Conservation (phyloP, 768 basidiomycete species). For the Fomitopsis pulvina region DNA sequence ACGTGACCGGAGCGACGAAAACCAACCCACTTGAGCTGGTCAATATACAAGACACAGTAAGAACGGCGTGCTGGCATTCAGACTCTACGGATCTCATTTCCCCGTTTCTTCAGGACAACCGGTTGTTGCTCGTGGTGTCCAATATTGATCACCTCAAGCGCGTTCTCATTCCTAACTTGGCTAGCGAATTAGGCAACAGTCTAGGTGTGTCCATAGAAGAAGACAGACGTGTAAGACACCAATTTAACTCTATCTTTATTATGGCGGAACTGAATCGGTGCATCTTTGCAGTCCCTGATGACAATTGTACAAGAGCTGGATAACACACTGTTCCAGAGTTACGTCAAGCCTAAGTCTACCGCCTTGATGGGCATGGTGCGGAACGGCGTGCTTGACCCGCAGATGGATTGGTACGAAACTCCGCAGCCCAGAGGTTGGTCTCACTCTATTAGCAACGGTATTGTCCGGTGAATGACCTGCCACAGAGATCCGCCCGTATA, state of each 20-base stretch:
- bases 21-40: conserved; percentile 49
- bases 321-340: conserved; percentile 83
- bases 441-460: background rate
- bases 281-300: conserved; percentile 51
- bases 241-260: background rate
- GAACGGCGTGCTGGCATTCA: conserved; percentile 16
- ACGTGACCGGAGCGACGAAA: conserved; percentile 24
- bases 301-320: conserved; percentile 81
- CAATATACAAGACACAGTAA: conserved; percentile 57
- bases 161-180: conserved; percentile 68
- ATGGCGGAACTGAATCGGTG: background rate
- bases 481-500: conserved; percentile 89
- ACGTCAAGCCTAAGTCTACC: conserved; percentile 76
- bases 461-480: background rate
- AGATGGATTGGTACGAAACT: conserved; percentile 93
- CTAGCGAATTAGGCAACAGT: conserved; percentile 70
- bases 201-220: conserved; percentile 66
- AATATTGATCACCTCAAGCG: conserved; percentile 78
- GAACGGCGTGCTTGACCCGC: conserved; percentile 68
- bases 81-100: background rate
- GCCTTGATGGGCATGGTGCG: conserved; percentile 61
- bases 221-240: conserved; percentile 55
- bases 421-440: conserved; percentile 78
- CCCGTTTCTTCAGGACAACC: conserved; percentile 54
- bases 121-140: conserved; percentile 82